Evolutionary conservation across 2,329 filamentous ascomycete genomes (phyloP).

Genomic region (Beauveria sp.): DNA sequence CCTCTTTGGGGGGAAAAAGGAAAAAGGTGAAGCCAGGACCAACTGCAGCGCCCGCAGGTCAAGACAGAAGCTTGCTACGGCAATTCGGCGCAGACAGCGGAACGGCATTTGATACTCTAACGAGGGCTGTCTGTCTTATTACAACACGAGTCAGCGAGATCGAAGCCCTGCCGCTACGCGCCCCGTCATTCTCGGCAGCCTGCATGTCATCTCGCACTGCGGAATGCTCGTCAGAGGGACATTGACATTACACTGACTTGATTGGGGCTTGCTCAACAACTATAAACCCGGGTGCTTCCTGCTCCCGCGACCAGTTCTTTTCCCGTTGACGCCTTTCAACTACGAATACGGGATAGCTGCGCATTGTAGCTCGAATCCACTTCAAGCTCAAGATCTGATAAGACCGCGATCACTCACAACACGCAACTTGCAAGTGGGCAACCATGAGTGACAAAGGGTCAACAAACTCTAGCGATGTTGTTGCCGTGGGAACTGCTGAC

Average conservation of each 20-base stretch:
- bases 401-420: not conserved
- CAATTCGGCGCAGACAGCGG: not conserved
- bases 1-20: too few relatives aligned
- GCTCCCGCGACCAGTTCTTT: not conserved
- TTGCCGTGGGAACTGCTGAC: constrained; percentile 24
- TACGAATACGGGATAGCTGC: not conserved
- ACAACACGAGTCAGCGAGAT: not conserved
- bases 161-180: not conserved
- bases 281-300: not conserved
- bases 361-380: not conserved
- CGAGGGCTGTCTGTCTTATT: not conserved
- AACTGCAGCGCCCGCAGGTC: not conserved
- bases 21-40: not conserved
- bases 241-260: not conserved
- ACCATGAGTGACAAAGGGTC: not conserved
- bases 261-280: not conserved
- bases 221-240: not conserved
- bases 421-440: not conserved
- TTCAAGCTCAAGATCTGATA: not conserved
- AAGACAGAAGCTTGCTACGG: not conserved
- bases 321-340: not conserved
- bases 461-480: not conserved
- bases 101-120: not conserved
- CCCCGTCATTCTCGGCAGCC: not conserved
- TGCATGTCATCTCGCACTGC: not conserved